A percentile compares a stretch with the other conserved stretches of the same genome.
Conservation (phyloP, 2,329 filamentous ascomycete genomes). For the Talaromyces amestolkiae region DNA sequence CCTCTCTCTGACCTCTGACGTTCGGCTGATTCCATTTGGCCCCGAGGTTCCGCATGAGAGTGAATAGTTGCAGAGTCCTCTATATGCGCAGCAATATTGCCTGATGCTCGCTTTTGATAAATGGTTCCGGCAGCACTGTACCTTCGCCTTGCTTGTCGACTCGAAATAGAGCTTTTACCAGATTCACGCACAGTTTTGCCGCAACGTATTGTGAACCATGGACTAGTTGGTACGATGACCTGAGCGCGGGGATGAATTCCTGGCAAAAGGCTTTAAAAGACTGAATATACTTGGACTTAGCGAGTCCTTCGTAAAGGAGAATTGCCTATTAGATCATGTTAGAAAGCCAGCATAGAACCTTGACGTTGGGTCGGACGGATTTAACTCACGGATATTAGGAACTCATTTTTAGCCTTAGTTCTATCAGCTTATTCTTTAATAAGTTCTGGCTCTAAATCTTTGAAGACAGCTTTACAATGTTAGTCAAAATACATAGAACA, state of each 20-base stretch:
- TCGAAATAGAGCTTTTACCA: not conserved
- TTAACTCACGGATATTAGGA: not conserved
- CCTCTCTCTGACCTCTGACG: too few species aligned
- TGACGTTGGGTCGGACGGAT: too few species aligned
- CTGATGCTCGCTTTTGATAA: too few species aligned
- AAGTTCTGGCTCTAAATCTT: too few species aligned
- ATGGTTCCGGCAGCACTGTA: too few species aligned
- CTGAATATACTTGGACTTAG: conserved; percentile 1
- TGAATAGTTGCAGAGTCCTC: too few species aligned
- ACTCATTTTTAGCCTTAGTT: not conserved
- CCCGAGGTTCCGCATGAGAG: too few species aligned
- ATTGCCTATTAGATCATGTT: not conserved
- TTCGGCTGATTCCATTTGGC: too few species aligned
- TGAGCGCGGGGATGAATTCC: not conserved
- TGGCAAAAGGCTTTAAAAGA: not conserved
- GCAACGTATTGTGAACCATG: conserved; percentile 14
- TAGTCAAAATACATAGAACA: too few species aligned
- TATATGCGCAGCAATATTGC: too few species aligned
- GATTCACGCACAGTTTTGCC: conserved; percentile 5
- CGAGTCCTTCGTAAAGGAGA: conserved; percentile 15
- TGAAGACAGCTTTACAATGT: too few species aligned
- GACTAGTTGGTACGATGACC: conserved; percentile 2
- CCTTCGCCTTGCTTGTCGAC: conserved; percentile 1
- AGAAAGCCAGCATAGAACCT: not conserved
- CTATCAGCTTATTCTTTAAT: not conserved